phyloP scores from a whole-genome alignment of 1,284 basidiomycete species.

The Heterobasidion irregulare region DNA sequence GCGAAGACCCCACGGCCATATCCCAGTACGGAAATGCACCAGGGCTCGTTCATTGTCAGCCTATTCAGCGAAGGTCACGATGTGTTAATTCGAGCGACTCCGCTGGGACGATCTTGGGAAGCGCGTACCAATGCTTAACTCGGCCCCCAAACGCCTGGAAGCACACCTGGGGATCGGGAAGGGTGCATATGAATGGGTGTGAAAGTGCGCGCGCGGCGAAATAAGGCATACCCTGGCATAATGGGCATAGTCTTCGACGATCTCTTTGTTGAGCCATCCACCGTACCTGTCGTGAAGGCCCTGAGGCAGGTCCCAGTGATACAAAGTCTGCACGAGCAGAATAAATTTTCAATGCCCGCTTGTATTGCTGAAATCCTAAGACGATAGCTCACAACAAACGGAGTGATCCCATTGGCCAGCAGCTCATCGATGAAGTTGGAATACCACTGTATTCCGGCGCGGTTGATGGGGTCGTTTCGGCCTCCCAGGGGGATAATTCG shows the following conservation, averaged over 20 bases:
- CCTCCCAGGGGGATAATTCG: constrained; percentile 66
- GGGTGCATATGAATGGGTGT: not conserved
- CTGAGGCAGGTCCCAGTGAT: constrained; percentile 76
- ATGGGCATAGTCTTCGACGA: constrained; percentile 53
- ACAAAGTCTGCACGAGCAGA: constrained; percentile 45
- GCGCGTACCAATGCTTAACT: constrained; percentile 61
- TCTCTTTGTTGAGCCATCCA: constrained; percentile 63
- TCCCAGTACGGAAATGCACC: constrained; percentile 59
- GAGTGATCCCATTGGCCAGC: constrained; percentile 53
- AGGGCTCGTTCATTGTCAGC: constrained; percentile 71
- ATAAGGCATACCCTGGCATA: constrained; percentile 44
- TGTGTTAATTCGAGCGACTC: not conserved
- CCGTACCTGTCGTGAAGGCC: constrained; percentile 63
- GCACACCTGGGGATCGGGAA: constrained; percentile 35
- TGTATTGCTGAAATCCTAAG: not conserved
- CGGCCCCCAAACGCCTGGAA: constrained; percentile 69
- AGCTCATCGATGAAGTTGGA: constrained; percentile 60
- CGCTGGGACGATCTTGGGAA: not conserved
- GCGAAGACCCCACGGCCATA: constrained; percentile 60
- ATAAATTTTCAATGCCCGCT: constrained; percentile 4
- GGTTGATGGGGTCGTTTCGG: constrained; percentile 62
- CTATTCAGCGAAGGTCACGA: constrained; percentile 20
- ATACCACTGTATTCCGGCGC: constrained; percentile 61
- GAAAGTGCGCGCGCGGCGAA: not conserved
- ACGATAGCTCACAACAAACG: constrained; percentile 49